These are phyloP conservation scores for Eimeria brunetti DNA, from an alignment of 169 alveolate genomes.

Conservation along the genomic window DNA sequence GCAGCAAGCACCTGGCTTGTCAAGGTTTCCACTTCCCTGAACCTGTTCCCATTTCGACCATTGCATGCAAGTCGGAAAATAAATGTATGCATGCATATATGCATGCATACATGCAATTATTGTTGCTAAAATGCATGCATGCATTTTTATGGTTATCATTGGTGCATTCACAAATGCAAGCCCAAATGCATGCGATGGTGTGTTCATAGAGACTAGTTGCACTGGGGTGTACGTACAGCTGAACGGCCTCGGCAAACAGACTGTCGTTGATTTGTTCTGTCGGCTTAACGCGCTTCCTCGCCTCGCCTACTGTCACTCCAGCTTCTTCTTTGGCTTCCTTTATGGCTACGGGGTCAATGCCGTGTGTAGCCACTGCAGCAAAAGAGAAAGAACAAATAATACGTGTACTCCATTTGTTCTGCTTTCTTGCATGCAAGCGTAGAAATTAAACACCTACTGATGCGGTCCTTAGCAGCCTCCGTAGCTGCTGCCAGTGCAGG, in stretches of 20 bases:
- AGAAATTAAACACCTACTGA: not conserved
- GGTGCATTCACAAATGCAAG: too few relatives aligned
- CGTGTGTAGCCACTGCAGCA: conserved; percentile 90
- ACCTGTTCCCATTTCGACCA: not conserved
- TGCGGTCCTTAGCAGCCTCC: conserved; percentile 48
- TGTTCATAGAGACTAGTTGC: too few relatives aligned
- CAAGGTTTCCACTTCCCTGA: conserved; percentile 32
- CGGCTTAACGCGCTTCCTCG: conserved; percentile 90
- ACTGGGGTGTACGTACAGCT: conserved; percentile 84
- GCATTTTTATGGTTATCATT: too few relatives aligned
- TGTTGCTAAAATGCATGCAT: too few relatives aligned
- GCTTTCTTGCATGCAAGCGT: not conserved
- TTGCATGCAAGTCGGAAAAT: not conserved
- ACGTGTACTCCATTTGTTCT: too few relatives aligned
- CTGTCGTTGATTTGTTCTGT: conserved; percentile 89
- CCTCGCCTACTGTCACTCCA: conserved; percentile 87
- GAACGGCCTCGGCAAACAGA: conserved; percentile 86
- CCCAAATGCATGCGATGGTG: too few relatives aligned
- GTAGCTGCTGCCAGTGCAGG: conserved; percentile 44
- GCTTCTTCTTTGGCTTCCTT: conserved; percentile 89
- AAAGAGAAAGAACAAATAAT: too few relatives aligned
- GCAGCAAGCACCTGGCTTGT: conserved; percentile 84
- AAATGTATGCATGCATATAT: too few relatives aligned
- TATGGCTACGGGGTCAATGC: conserved; percentile 90
- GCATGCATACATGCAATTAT: too few relatives aligned